Evolutionary conservation across 306 rosid genomes (phyloP).

Genomic region (Cicer judaicum): DNA sequence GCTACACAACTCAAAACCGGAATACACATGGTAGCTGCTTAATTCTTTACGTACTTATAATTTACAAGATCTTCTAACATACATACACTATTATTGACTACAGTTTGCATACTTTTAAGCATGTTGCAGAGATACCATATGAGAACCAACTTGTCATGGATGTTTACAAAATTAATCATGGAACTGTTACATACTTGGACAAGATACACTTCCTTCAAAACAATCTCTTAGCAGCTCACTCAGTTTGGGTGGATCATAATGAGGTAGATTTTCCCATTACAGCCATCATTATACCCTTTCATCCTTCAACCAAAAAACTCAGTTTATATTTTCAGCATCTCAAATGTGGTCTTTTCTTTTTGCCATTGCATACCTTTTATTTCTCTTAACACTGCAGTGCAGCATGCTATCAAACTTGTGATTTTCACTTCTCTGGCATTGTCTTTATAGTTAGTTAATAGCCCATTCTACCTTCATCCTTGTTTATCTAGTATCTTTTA

Average conservation of each 20-base stretch:
- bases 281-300: slow-evolving; percentile 10
- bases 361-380: too few species aligned
- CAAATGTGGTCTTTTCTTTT: too few species aligned
- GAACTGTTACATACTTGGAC: slow-evolving; percentile 85
- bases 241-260: slow-evolving; percentile 71
- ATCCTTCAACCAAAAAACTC: slow-evolving; percentile 16
- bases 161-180: slow-evolving; percentile 65
- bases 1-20: slow-evolving; percentile 80
- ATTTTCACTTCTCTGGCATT: too few species aligned
- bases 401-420: too few species aligned
- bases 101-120: slow-evolving; percentile 55
- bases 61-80: background rate
- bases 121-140: slow-evolving; percentile 88
- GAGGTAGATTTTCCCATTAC: slow-evolving; percentile 58
- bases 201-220: slow-evolving; percentile 62
- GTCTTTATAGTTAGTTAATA: too few species aligned
- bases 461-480: too few species aligned
- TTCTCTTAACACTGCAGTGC: too few species aligned
- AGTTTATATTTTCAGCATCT: background rate
- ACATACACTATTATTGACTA: slow-evolving; percentile 8
- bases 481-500: too few species aligned
- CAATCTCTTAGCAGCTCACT: slow-evolving; percentile 85
- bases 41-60: background rate
- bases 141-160: slow-evolving; percentile 77
- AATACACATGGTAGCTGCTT: slow-evolving; percentile 68